Evolutionary conservation across 2,329 filamentous ascomycete species (phyloP), one percentile per base, ranked within the genome.

Genomic region (Podosphaera fusca): DNA sequence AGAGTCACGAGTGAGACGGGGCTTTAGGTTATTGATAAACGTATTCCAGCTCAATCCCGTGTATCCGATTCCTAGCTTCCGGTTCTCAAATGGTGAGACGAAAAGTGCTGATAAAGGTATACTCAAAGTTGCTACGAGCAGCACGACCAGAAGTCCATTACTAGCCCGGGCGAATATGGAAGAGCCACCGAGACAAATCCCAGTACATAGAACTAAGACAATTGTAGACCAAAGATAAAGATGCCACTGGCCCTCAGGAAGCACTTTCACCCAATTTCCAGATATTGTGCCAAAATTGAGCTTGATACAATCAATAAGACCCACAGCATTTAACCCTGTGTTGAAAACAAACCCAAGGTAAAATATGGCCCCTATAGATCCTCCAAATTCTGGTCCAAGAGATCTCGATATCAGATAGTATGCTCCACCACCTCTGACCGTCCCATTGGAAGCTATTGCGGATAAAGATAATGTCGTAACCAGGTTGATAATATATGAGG

Each of bases 261-360:
- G 74, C 53, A 77, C 72, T 21, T 79, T 74, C 34, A 71, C 70
- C 74, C 77, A 77, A 53, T 74, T 75, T 14, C 80, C 80, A 55
- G 73, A 72, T 21, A 68, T 63, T 2, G 72, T 66, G 1, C 83
- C 85, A 64, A 89, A 78, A 63, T 88, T 89, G 60, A 89, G 76
- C 56, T 79, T 80, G 58, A 94, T 75, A 64, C 86, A 94, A 69
- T 92, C 85, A 61, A 94, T 79, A 51, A 94, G 74, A 71, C 87
- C 87, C 49, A 94, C 86, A 31, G 89, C 79, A 65, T 94, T 94
- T 75, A 94, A 79, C 42, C 85, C 85, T 0, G 87, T 88, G 66
- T 90, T 94, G 65, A 94, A 79, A 1, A 85, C 83, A 61, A 87
- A 85, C n/a, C 87, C 86, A n/a, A 94, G 73, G 67, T 92, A 94